Evolutionary conservation across 2,329 filamentous ascomycete genomes (phyloP).

Genomic region (Exutisphaerella laricina): DNA sequence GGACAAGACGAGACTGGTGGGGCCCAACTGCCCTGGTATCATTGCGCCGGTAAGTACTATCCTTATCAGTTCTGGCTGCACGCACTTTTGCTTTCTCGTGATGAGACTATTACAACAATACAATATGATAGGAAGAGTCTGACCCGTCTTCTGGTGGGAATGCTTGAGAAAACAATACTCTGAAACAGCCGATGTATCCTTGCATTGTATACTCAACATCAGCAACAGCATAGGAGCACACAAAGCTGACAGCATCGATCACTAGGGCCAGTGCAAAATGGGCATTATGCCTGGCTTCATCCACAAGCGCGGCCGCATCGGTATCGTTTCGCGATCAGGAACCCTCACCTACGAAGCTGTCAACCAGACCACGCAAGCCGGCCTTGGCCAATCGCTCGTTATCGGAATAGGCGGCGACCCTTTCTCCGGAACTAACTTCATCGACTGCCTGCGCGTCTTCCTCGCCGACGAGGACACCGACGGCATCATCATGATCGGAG

Average conservation of each 20-base stretch:
- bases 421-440: conserved; percentile 99
- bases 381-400: conserved; percentile 95
- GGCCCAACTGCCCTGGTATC: conserved; percentile 97
- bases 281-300: conserved; percentile 99
- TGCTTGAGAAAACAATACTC: conserved; percentile 27
- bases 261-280: conserved; percentile 95
- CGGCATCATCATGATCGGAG: conserved; percentile 99
- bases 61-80: conserved; percentile 2
- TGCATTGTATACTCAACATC: neutral
- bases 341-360: conserved; percentile 99
- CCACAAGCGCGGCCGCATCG: conserved; percentile 98
- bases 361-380: conserved; percentile 97
- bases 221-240: neutral
- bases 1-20: conserved; percentile 91
- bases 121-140: conserved; percentile 38
- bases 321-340: conserved; percentile 96
- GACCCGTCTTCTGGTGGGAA: conserved; percentile 27
- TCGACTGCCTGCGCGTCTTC: conserved; percentile 98
- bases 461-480: conserved; percentile 93
- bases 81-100: conserved; percentile 12
- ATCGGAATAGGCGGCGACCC: conserved; percentile 98
- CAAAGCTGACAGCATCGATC: conserved; percentile 8
- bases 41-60: conserved; percentile 61
- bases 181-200: conserved; percentile 14
- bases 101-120: conserved; percentile 25